A percentile compares a stretch with the other conserved stretches of the same genome.
Evolutionary conservation across 306 rosid genomes (phyloP).

Genomic region (Pyrus pyrifolia): DNA sequence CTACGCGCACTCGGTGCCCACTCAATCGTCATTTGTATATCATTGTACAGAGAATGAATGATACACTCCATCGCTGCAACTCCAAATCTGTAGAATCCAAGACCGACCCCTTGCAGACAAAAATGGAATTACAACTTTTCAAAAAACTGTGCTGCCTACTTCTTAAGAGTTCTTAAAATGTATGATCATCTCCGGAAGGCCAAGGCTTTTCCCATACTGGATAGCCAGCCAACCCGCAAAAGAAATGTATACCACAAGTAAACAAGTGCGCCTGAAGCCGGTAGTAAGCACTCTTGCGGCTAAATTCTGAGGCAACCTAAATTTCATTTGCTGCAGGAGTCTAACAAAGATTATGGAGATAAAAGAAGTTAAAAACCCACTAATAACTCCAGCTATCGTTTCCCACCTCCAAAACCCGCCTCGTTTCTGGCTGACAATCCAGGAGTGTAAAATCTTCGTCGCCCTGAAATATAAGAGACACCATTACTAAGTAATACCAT

Average conservation of each 20-base stretch:
- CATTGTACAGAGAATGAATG: not conserved
- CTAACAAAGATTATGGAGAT: constrained; percentile 46
- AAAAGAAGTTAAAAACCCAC: constrained; percentile 67
- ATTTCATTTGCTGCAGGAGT: constrained; percentile 39
- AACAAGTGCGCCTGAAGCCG: constrained; percentile 38
- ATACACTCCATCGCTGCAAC: not conserved
- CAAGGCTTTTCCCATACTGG: constrained; percentile 58
- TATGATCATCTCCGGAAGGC: constrained; percentile 45
- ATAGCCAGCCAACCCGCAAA: constrained; percentile 57
- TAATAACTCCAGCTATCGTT: constrained; percentile 43
- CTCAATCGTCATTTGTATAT: not conserved
- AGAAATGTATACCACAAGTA: constrained; percentile 55
- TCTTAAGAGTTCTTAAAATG: constrained; percentile 21
- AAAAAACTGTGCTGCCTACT: constrained; percentile 24
- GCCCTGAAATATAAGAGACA: constrained; percentile 45
- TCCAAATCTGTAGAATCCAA: not conserved
- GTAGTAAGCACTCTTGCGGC: constrained; percentile 21
- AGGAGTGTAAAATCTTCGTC: constrained; percentile 43
- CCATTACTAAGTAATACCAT: not conserved
- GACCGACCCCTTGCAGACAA: not conserved
- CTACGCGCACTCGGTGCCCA: not conserved
- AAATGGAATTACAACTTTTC: not conserved
- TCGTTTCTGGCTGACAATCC: constrained; percentile 36
- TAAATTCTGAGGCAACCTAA: constrained; percentile 27
- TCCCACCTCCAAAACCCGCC: constrained; percentile 65